These are phyloP conservation scores for Flaveria brownii DNA, from an alignment of 129 eudicot genomes.

Conservation along the genomic window DNA sequence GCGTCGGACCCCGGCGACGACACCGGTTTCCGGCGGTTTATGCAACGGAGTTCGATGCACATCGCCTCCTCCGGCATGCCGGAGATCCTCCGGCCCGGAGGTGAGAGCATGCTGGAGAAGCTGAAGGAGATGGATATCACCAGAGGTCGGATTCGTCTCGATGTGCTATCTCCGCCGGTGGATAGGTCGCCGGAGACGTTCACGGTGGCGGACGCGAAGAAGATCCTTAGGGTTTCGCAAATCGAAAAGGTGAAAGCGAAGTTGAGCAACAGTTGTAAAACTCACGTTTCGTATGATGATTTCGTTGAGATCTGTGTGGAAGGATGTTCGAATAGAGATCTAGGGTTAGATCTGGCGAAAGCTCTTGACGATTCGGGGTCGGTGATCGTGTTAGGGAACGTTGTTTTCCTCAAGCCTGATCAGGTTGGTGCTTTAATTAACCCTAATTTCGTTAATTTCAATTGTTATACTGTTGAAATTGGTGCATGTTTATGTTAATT, in stretches of 20 bases:
- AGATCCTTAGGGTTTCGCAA: slow-evolving; percentile 62
- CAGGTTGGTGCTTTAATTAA: slow-evolving; percentile 57
- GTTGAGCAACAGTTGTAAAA: slow-evolving; percentile 38
- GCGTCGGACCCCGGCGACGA: slow-evolving; percentile 66
- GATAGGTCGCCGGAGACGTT: slow-evolving; percentile 26
- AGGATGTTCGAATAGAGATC: slow-evolving; percentile 47
- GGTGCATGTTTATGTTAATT: slow-evolving; percentile 8
- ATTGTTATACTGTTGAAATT: not conserved
- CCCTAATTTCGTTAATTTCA: not conserved
- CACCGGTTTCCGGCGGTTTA: slow-evolving; percentile 44
- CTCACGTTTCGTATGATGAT: slow-evolving; percentile 48
- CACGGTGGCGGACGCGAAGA: slow-evolving; percentile 74
- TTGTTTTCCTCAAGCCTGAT: slow-evolving; percentile 77
- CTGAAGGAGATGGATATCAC: slow-evolving; percentile 55
- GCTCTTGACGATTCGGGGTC: slow-evolving; percentile 80
- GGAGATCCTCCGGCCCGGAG: slow-evolving; percentile 41
- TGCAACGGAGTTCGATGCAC: slow-evolving; percentile 40
- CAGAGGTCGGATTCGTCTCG: slow-evolving; percentile 55
- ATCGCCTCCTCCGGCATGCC: slow-evolving; percentile 32
- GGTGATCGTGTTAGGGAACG: slow-evolving; percentile 71
- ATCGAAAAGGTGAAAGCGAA: slow-evolving; percentile 60
- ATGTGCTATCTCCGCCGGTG: slow-evolving; percentile 59
- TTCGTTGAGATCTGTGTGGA: slow-evolving; percentile 55
- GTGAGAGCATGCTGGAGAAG: slow-evolving; percentile 51
- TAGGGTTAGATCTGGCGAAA: slow-evolving; percentile 62